Evolutionary conservation across 768 basidiomycete species (phyloP).

Genomic region (Xanthoconium purpureum): DNA sequence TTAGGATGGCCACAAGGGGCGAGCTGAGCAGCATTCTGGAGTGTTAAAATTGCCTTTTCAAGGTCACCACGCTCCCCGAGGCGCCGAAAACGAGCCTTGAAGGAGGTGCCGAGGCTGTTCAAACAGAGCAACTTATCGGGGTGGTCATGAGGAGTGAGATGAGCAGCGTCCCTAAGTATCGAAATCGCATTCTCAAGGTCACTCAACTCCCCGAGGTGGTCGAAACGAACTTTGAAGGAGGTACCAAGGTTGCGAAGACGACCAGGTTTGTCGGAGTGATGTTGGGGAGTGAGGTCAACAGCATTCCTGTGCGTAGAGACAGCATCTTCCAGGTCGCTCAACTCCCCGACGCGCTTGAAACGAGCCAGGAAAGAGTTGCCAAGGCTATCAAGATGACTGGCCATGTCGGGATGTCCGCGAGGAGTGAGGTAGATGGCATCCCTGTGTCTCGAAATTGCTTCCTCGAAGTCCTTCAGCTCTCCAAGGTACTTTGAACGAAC

Average conservation of each 20-base stretch:
- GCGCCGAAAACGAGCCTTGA: background rate
- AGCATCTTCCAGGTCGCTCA: too few species aligned
- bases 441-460: too few species aligned
- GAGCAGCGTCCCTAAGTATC: background rate
- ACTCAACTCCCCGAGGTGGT: background rate
- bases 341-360: too few species aligned
- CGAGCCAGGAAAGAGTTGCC: too few species aligned
- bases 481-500: too few species aligned
- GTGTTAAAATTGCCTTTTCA: background rate
- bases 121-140: background rate
- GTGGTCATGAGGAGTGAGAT: background rate
- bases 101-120: background rate
- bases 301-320: too few species aligned
- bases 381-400: too few species aligned
- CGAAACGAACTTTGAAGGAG: background rate
- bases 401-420: too few species aligned
- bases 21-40: background rate
- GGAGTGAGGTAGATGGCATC: too few species aligned
- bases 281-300: background rate
- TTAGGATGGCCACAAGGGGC: background rate
- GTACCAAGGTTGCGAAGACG: background rate
- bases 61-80: background rate
- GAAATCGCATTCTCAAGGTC: background rate
- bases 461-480: too few species aligned
- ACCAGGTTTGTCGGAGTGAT: background rate